Conservation (phyloP, 2,329 filamentous ascomycete genomes). For the Chrysoporthe puriensis region DNA sequence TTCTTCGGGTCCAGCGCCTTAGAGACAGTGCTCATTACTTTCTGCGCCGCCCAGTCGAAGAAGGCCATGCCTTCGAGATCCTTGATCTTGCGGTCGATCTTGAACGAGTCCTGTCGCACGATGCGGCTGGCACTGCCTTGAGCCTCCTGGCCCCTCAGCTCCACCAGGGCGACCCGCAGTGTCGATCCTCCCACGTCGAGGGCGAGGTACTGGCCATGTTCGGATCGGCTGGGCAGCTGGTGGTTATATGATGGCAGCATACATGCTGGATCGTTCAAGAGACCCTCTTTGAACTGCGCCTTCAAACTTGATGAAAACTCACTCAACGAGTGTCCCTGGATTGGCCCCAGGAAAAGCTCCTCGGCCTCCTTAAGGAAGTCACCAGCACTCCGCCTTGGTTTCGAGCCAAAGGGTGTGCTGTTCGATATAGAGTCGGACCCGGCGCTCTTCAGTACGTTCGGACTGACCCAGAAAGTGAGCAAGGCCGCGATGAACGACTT, state of each 20-base stretch:
- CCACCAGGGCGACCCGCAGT: slow-evolving; percentile 65
- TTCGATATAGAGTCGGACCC: slow-evolving; percentile 5
- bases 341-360: slow-evolving; percentile 52
- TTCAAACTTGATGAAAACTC: slow-evolving; percentile 55
- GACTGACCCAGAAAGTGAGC: slow-evolving; percentile 56
- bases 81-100: slow-evolving; percentile 60
- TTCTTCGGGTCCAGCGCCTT: slow-evolving; percentile 45
- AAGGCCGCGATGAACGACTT: slow-evolving; percentile 63
- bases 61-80: slow-evolving; percentile 61
- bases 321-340: slow-evolving; percentile 49
- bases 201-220: slow-evolving; percentile 63
- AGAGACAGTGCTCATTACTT: slow-evolving; percentile 60
- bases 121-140: slow-evolving; percentile 52
- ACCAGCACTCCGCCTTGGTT: slow-evolving; percentile 40
- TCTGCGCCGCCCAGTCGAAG: slow-evolving; percentile 70
- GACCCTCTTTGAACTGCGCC: slow-evolving; percentile 56
- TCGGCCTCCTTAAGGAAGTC: slow-evolving; percentile 63
- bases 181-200: slow-evolving; percentile 73
- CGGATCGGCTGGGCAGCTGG: slow-evolving; percentile 62
- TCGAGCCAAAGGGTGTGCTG: slow-evolving; percentile 26
- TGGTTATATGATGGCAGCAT: slow-evolving; percentile 72
- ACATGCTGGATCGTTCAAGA: slow-evolving; percentile 56
- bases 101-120: slow-evolving; percentile 57
- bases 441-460: slow-evolving; percentile 41
- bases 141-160: slow-evolving; percentile 53